A percentile compares a stretch with the other conserved stretches of the same genome.
Evolutionary conservation across 768 basidiomycete species (phyloP).

Genomic region (Collybia nuda): DNA sequence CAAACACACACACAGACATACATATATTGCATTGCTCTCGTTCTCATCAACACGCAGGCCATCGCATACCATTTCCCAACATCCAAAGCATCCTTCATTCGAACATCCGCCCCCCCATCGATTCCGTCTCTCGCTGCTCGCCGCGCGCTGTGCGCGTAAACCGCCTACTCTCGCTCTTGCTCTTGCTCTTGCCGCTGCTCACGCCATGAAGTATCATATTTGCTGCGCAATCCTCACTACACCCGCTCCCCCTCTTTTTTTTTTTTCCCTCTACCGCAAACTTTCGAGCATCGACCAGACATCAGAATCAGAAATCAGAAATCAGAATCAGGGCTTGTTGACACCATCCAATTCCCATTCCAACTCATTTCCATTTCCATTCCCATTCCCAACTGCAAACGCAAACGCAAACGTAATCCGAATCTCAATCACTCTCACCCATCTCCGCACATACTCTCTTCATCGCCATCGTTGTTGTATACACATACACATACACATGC

Average conservation of each 20-base stretch:
- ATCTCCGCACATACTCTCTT: background rate
- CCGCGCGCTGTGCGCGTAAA: too few relatives aligned
- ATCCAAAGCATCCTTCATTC: background rate
- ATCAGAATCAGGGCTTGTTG: too few relatives aligned
- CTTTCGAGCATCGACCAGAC: too few relatives aligned
- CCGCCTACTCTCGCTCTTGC: too few relatives aligned
- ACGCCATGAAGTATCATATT: too few relatives aligned
- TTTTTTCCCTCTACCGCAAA: too few relatives aligned
- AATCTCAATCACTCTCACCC: background rate
- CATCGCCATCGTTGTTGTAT: background rate
- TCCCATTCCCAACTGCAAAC: background rate
- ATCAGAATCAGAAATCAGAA: too few relatives aligned
- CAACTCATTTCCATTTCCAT: too few relatives aligned
- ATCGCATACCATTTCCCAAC: background rate
- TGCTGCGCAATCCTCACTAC: background rate
- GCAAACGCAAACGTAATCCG: too few relatives aligned
- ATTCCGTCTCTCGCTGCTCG: background rate
- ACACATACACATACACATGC: slow-evolving; percentile 5
- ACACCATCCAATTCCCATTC: too few relatives aligned
- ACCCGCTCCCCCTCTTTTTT: too few relatives aligned
- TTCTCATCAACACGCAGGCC: slow-evolving; percentile 1
- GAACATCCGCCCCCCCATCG: background rate
- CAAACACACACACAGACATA: slow-evolving; percentile 8
- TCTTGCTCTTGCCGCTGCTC: too few relatives aligned
- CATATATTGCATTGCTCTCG: slow-evolving; percentile 15